phyloP scores from a whole-genome alignment of 352 stramenopile genomes.

The Phytophthora foliorum region DNA sequence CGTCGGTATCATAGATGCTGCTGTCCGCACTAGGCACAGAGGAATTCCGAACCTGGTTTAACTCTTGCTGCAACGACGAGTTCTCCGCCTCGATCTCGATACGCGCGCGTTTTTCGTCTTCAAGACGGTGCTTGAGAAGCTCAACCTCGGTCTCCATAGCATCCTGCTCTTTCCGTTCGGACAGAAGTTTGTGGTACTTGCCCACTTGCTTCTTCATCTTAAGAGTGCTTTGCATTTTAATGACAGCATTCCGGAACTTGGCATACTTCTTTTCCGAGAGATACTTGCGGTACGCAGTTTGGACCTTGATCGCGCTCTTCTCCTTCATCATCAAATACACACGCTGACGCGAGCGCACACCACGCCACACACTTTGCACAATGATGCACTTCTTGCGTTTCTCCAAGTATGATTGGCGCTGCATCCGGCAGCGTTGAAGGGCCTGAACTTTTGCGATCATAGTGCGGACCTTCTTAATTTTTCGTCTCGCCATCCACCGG shows the following conservation, averaged over 20 bases:
- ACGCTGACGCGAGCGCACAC: constrained; percentile 65
- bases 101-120: constrained; percentile 81
- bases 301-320: constrained; percentile 68
- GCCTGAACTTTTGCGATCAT: constrained; percentile 74
- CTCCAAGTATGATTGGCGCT: constrained; percentile 52
- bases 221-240: constrained; percentile 71
- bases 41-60: constrained; percentile 69
- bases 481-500: constrained; percentile 60
- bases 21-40: constrained; percentile 38
- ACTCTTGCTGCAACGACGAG: constrained; percentile 74
- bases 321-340: constrained; percentile 65
- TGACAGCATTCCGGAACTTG: constrained; percentile 70
- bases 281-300: constrained; percentile 64
- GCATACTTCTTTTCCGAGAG: constrained; percentile 58
- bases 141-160: constrained; percentile 85
- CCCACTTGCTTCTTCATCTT: constrained; percentile 86
- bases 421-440: constrained; percentile 58
- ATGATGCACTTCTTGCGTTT: constrained; percentile 54
- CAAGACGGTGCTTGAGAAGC: constrained; percentile 74
- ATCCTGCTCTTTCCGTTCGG: constrained; percentile 71
- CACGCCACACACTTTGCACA: constrained; percentile 83
- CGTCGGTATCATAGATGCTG: constrained; percentile 61
- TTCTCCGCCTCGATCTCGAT: constrained; percentile 82
- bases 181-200: constrained; percentile 73
- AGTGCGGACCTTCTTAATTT: constrained; percentile 57